phyloP scores from a whole-genome alignment of 1,284 basidiomycete genomes.

The Cryptococcus sp. region DNA sequence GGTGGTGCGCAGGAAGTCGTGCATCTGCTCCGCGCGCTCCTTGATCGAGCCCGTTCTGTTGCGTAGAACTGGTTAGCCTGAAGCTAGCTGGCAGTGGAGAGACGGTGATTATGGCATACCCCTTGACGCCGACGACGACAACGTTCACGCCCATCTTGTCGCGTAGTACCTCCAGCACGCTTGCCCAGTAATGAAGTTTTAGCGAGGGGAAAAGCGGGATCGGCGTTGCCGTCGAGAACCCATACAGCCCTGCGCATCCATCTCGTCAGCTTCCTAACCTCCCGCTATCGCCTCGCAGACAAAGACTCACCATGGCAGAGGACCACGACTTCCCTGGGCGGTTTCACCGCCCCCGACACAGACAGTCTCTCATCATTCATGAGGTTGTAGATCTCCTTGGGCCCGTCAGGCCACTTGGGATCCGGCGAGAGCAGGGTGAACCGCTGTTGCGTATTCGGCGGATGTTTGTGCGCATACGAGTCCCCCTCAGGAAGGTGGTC shows the following conservation, averaged over 20 bases:
- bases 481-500: neutral
- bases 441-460: slow-evolving; percentile 1
- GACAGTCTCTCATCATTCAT: slow-evolving; percentile 69
- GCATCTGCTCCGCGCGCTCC: slow-evolving; percentile 73
- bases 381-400: slow-evolving; percentile 62
- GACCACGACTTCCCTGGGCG: slow-evolving; percentile 84
- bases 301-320: slow-evolving; percentile 79
- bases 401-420: slow-evolving; percentile 30
- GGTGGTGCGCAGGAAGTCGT: slow-evolving; percentile 67
- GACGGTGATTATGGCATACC: slow-evolving; percentile 55
- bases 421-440: slow-evolving; percentile 26
- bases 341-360: slow-evolving; percentile 61
- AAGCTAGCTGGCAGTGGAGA: neutral
- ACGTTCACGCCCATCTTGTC: slow-evolving; percentile 86
- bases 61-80: too few species aligned
- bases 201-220: slow-evolving; percentile 63
- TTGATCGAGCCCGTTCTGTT: slow-evolving; percentile 84
- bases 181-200: slow-evolving; percentile 92
- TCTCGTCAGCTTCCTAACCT: neutral
- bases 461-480: slow-evolving; percentile 1
- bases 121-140: slow-evolving; percentile 90
- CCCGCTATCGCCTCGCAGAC: neutral
- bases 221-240: slow-evolving; percentile 76
- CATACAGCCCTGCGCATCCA: slow-evolving; percentile 72
- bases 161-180: slow-evolving; percentile 76